A percentile compares a stretch with the other conserved stretches of the same genome.
Conservation (phyloP, 495 filamentous ascomycete species). For the Talaromyces stipitatus region DNA sequence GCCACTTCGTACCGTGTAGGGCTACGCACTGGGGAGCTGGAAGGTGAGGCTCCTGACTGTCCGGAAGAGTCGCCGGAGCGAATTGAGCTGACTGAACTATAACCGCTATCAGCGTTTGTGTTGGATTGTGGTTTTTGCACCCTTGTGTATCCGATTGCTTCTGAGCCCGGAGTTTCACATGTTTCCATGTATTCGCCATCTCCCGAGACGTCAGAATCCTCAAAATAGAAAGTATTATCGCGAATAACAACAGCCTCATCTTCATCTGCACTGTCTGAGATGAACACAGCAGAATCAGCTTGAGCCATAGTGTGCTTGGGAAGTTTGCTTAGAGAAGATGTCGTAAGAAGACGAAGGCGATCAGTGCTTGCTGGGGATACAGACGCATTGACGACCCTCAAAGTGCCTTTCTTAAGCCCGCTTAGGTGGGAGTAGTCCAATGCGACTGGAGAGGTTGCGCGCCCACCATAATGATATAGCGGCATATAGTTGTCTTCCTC, state of each 20-base stretch:
- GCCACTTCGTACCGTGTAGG: neutral
- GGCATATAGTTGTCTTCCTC: slow-evolving; percentile 6
- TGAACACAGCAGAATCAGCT: neutral
- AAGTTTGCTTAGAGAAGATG: neutral
- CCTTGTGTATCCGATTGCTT: neutral
- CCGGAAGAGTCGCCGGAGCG: neutral
- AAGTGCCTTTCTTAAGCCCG: slow-evolving; percentile 38
- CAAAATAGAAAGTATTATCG: neutral
- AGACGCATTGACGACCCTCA: slow-evolving; percentile 43
- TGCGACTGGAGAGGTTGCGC: slow-evolving; percentile 34
- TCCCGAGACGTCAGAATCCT: neutral
- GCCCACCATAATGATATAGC: slow-evolving; percentile 6
- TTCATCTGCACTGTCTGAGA: neutral
- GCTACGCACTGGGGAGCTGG: neutral
- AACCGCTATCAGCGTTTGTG: slow-evolving; percentile 35
- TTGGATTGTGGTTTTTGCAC: slow-evolving; percentile 11
- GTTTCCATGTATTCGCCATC: neutral
- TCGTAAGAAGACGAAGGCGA: slow-evolving; percentile 8
- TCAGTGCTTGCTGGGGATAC: slow-evolving; percentile 36
- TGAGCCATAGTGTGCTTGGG: neutral
- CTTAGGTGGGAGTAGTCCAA: slow-evolving; percentile 42
- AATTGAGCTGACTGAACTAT: slow-evolving; percentile 21
- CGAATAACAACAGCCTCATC: slow-evolving; percentile 2
- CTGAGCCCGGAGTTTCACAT: neutral
- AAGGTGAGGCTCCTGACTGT: neutral